Evolutionary conservation across 2,329 filamentous ascomycete genomes (phyloP).

Genomic region (Beauveria scarabaeidicola): DNA sequence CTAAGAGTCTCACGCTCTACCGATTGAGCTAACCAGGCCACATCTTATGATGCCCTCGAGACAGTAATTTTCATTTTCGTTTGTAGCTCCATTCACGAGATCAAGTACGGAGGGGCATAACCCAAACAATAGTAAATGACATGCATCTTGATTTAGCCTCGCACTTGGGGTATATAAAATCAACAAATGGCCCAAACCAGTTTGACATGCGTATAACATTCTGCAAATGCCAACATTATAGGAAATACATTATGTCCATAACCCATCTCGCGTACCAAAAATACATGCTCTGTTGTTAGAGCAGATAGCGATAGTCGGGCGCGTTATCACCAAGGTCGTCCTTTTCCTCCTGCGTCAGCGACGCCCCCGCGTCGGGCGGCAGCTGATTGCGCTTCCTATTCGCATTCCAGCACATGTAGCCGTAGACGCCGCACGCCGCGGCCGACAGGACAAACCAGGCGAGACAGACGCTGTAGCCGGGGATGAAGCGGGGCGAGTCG

Average conservation of each 20-base stretch:
- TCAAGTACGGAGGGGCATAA: background rate
- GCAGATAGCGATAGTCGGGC: slow-evolving; percentile 51
- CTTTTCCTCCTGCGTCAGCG: slow-evolving; percentile 53
- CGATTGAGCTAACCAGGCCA: slow-evolving; percentile 57
- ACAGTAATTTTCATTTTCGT: no score
- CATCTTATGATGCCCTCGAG: no score
- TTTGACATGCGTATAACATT: background rate
- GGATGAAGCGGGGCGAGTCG: slow-evolving; percentile 61
- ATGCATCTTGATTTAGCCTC: background rate
- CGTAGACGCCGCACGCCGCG: slow-evolving; percentile 52
- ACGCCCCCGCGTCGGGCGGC: slow-evolving; percentile 24
- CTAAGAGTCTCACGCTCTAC: slow-evolving; percentile 65
- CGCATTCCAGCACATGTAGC: slow-evolving; percentile 45
- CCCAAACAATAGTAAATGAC: background rate
- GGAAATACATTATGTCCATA: background rate
- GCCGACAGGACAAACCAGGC: slow-evolving; percentile 63
- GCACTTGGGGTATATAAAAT: slow-evolving; percentile 4
- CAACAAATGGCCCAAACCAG: background rate
- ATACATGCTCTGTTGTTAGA: slow-evolving; percentile 27
- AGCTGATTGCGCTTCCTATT: slow-evolving; percentile 50
- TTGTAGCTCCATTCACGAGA: no score
- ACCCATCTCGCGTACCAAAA: background rate
- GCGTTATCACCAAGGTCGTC: slow-evolving; percentile 50
- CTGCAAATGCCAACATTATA: background rate
- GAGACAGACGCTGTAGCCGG: slow-evolving; percentile 70